Evolutionary conservation across 225 moss, liverwort and hornwort genomes (phyloP).

Genomic region (Pleurozium schreberi): DNA sequence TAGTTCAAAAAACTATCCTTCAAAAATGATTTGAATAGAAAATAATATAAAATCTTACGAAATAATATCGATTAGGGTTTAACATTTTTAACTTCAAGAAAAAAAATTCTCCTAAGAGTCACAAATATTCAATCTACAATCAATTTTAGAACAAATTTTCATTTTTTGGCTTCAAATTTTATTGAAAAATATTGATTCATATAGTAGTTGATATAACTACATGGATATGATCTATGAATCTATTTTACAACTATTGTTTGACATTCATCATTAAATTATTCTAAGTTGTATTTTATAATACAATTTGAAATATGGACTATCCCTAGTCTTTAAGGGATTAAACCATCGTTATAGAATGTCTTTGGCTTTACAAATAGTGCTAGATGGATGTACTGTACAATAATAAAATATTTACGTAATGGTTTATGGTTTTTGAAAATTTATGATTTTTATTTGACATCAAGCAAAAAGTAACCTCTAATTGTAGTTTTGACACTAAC

Average conservation of each 20-base stretch:
- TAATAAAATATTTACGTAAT: neutral
- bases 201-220: rapidly evolving
- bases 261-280: neutral
- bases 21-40: neutral
- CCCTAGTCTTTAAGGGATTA: no score
- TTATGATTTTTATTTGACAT: no score
- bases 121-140: no score
- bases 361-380: neutral
- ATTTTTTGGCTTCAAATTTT: no score
- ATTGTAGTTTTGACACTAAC: no score
- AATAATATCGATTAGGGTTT: no score
- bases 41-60: neutral
- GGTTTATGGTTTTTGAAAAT: neutral
- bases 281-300: neutral
- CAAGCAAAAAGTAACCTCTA: neutral
- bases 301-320: neutral
- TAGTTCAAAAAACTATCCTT: neutral
- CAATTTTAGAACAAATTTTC: no score
- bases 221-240: neutral
- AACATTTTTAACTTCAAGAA: no score
- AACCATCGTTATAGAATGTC: neutral
- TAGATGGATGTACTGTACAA: neutral
- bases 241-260: neutral
- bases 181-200: neutral
- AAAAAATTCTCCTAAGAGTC: no score